Evolutionary conservation across 2,329 filamentous ascomycete genomes (phyloP).

Genomic region (Lasiodiplodia gonubiensis): DNA sequence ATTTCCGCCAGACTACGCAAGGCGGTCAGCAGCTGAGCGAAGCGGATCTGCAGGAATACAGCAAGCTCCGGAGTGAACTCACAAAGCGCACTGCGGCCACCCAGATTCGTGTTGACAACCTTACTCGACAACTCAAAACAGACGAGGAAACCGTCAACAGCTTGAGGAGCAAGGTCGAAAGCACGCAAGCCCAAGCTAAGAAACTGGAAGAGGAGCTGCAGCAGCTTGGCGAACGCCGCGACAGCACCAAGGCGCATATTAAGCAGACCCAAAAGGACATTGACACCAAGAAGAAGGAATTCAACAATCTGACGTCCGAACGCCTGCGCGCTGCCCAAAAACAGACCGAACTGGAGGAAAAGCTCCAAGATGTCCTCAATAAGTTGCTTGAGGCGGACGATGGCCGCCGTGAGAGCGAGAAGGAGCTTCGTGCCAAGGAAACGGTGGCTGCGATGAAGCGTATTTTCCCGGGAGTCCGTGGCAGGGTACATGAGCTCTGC

Average conservation of each 20-base stretch:
- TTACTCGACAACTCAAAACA: constrained; percentile 87
- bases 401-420: constrained; percentile 82
- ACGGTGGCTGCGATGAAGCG: constrained; percentile 85
- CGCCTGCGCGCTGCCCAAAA: constrained; percentile 80
- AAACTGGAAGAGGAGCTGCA: constrained; percentile 75
- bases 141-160: constrained; percentile 91
- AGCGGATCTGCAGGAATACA: constrained; percentile 87
- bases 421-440: constrained; percentile 79
- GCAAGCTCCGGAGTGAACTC: constrained; percentile 80
- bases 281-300: constrained; percentile 85
- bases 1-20: constrained; percentile 83
- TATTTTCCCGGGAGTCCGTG: constrained; percentile 82
- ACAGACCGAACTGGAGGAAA: constrained; percentile 88
- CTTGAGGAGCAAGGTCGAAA: constrained; percentile 85
- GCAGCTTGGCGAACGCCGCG: constrained; percentile 71
- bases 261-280: constrained; percentile 78
- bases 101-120: constrained; percentile 81
- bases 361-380: constrained; percentile 78
- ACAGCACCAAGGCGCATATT: constrained; percentile 63
- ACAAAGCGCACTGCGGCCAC: constrained; percentile 81
- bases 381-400: constrained; percentile 87
- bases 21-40: constrained; percentile 86
- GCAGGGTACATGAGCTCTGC: constrained; percentile 88
- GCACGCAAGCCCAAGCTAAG: constrained; percentile 72
- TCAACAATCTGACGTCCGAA: constrained; percentile 84